Percentiles rank a stretch among this genome's conserved stretches.
Evolutionary conservation across 257 asterid species (phyloP).

Genomic region (Solanum clarkiae): DNA sequence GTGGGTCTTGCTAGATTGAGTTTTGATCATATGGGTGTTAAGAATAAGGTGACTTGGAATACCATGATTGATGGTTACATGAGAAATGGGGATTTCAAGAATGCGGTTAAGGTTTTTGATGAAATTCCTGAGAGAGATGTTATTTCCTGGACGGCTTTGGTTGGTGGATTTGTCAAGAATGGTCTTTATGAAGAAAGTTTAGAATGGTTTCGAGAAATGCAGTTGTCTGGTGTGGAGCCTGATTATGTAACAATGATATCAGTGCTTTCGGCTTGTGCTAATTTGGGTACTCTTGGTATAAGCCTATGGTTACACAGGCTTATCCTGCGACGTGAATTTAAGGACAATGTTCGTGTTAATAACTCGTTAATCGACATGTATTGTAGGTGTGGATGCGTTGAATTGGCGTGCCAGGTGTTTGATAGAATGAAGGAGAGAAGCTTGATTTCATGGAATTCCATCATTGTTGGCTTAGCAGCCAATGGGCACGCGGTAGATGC

Average conservation of each 20-base stretch:
- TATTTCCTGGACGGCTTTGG: slow-evolving; percentile 66
- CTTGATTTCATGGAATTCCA: slow-evolving; percentile 75
- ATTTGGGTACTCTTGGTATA: slow-evolving; percentile 56
- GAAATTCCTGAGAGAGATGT: slow-evolving; percentile 67
- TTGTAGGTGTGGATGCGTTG: slow-evolving; percentile 58
- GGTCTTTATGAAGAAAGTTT: slow-evolving; percentile 46
- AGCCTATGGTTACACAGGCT: slow-evolving; percentile 65
- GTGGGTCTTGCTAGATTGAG: slow-evolving; percentile 31
- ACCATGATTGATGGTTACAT: slow-evolving; percentile 54
- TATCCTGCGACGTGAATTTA: slow-evolving; percentile 13
- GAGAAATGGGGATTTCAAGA: slow-evolving; percentile 39
- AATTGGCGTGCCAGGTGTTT: slow-evolving; percentile 57
- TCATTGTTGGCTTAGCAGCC: slow-evolving; percentile 58
- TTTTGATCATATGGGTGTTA: slow-evolving; percentile 34
- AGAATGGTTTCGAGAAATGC: slow-evolving; percentile 63
- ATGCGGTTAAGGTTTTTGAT: slow-evolving; percentile 44
- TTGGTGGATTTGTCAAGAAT: slow-evolving; percentile 59
- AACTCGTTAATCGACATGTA: slow-evolving; percentile 70
- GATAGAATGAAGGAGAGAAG: slow-evolving; percentile 34
- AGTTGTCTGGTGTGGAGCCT: slow-evolving; percentile 30
- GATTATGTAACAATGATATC: slow-evolving; percentile 54
- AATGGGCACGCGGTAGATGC: slow-evolving; percentile 51
- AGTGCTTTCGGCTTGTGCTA: slow-evolving; percentile 57
- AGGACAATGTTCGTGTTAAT: slow-evolving; percentile 29
- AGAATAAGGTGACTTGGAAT: slow-evolving; percentile 68